These are phyloP conservation scores for Komagataella pseudopastoris DNA, from an alignment of 805 yeast species.

Conservation along the genomic window DNA sequence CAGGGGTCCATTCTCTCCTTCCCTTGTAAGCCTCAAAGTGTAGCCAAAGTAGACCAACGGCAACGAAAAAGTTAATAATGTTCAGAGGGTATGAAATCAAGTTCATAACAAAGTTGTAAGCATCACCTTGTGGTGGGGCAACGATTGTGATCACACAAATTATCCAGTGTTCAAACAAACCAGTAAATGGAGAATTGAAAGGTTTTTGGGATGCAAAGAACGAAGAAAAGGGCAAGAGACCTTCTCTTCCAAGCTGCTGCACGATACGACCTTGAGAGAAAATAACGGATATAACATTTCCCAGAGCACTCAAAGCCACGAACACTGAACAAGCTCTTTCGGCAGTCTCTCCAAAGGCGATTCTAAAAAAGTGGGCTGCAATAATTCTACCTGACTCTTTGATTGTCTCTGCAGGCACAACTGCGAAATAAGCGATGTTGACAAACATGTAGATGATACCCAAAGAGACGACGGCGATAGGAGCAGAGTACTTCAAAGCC, in stretches of 20 bases:
- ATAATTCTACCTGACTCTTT: conserved; percentile 51
- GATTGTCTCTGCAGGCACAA: conserved; percentile 56
- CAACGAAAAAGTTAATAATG: conserved; percentile 55
- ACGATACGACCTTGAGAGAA: conserved; percentile 74
- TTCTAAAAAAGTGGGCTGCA: conserved; percentile 64
- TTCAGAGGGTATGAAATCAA: conserved; percentile 74
- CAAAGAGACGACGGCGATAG: conserved; percentile 48
- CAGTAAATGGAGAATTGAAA: conserved; percentile 60
- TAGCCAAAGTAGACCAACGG: conserved; percentile 47
- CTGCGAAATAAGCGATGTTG: conserved; percentile 72
- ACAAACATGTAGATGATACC: conserved; percentile 61
- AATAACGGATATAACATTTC: conserved; percentile 70
- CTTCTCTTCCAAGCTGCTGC: conserved; percentile 75
- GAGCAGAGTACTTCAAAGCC: conserved; percentile 63
- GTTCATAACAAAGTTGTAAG: conserved; percentile 69
- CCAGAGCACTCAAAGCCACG: conserved; percentile 71
- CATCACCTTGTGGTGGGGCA: conserved; percentile 83
- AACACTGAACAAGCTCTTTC: conserved; percentile 59
- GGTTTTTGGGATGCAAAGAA: conserved; percentile 64
- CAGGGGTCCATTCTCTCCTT: conserved; percentile 50
- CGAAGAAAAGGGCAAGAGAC: conserved; percentile 59
- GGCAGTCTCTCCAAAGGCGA: conserved; percentile 57
- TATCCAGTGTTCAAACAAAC: conserved; percentile 64
- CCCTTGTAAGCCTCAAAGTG: conserved; percentile 36
- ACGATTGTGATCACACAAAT: conserved; percentile 61